phyloP scores from a whole-genome alignment of 768 basidiomycete genomes.

The Leccinum subtestaceum region DNA sequence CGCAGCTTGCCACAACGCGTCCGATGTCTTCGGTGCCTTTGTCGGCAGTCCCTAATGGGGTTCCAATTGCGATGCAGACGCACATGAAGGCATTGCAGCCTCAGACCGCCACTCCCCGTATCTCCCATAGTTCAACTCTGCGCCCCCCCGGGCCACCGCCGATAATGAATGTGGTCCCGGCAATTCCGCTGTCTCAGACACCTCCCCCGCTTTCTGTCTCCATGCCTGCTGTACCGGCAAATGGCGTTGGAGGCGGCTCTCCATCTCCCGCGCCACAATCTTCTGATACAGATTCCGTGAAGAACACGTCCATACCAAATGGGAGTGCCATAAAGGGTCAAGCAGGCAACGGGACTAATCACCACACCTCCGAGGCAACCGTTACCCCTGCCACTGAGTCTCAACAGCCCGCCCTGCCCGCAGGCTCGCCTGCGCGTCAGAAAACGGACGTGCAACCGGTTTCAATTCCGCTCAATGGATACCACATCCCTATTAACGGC shows the following conservation, averaged over 20 bases:
- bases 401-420: slow-evolving; percentile 24
- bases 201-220: slow-evolving; percentile 34
- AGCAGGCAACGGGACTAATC: slow-evolving; percentile 27
- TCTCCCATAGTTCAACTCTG: slow-evolving; percentile 44
- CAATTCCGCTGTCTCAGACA: slow-evolving; percentile 31
- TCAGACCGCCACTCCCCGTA: slow-evolving; percentile 49
- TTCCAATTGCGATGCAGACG: slow-evolving; percentile 57
- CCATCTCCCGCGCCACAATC: slow-evolving; percentile 36
- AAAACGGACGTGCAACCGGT: slow-evolving; percentile 46
- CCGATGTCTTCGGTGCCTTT: slow-evolving; percentile 23
- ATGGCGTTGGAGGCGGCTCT: slow-evolving; percentile 34
- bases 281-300: slow-evolving; percentile 42
- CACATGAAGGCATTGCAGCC: slow-evolving; percentile 61
- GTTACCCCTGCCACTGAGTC: slow-evolving; percentile 16
- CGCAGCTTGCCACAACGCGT: slow-evolving; percentile 24
- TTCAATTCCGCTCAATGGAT: slow-evolving; percentile 43
- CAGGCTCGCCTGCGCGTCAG: slow-evolving; percentile 42
- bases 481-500: slow-evolving; percentile 46
- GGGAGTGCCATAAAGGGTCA: slow-evolving; percentile 28
- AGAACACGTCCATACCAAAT: slow-evolving; percentile 17
- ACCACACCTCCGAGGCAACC: slow-evolving; percentile 21
- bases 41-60: slow-evolving; percentile 38
- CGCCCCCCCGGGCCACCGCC: slow-evolving; percentile 37
- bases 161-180: slow-evolving; percentile 32
- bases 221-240: slow-evolving; percentile 25